These are phyloP conservation scores for Symbiodinium pilosum DNA, from an alignment of 73 alveolate genomes.

Conservation along the genomic window DNA sequence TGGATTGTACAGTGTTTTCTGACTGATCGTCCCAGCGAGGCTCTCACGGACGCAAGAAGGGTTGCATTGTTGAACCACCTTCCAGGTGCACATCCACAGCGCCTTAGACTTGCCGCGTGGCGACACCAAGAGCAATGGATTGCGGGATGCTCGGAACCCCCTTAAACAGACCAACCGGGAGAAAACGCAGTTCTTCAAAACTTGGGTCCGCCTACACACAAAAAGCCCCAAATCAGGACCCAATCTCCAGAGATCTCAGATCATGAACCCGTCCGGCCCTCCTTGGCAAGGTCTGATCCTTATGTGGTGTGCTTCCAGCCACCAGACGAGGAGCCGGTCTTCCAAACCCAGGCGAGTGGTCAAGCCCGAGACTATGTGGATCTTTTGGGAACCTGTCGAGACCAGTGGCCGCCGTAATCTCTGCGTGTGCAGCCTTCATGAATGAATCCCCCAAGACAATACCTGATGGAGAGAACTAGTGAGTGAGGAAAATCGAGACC, in stretches of 20 bases:
- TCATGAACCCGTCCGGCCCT: not conserved
- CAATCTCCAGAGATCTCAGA: not conserved
- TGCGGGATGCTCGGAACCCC: not conserved
- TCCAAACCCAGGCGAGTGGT: constrained; percentile 23
- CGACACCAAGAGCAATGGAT: constrained; percentile 27
- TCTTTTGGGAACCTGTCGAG: not conserved
- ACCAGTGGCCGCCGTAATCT: too few species aligned
- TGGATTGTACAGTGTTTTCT: too few species aligned
- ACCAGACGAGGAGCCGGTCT: not conserved
- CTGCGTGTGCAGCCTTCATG: not conserved
- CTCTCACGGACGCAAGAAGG: too few species aligned
- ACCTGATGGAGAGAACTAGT: not conserved
- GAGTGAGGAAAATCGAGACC: too few species aligned
- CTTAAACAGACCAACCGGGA: too few species aligned
- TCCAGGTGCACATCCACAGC: constrained; percentile 17
- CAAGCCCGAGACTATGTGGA: not conserved
- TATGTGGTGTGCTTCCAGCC: constrained; percentile 68
- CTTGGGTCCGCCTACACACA: too few species aligned
- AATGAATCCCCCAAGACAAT: not conserved
- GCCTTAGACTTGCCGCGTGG: constrained; percentile 72
- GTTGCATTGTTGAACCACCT: too few species aligned
- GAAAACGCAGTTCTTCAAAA: not conserved
- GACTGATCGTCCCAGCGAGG: too few species aligned
- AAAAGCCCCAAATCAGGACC: too few species aligned
- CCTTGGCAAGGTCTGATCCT: constrained; percentile 85